Evolutionary conservation across 306 rosid genomes (phyloP).

Genomic region (Begonia peltatifolia): DNA sequence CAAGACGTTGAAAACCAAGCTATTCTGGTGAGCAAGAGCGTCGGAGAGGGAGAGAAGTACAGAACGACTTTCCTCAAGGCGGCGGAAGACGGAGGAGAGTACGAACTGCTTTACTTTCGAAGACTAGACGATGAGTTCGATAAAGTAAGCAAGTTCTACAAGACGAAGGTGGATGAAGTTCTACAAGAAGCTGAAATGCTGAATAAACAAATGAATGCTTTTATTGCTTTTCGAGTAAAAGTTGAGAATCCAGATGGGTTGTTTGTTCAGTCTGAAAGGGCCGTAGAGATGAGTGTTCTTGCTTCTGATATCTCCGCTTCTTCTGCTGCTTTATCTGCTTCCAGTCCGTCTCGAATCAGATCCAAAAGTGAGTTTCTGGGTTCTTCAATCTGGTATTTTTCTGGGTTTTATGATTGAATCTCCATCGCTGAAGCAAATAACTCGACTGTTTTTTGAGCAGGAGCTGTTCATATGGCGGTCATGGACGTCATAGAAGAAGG

Average conservation of each 20-base stretch:
- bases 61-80: constrained; percentile 30
- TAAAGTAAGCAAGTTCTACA: constrained; percentile 41
- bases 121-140: constrained; percentile 62
- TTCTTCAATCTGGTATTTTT: no score
- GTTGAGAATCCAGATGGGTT: background rate
- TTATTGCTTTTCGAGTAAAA: constrained; percentile 22
- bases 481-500: constrained; percentile 31
- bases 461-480: background rate
- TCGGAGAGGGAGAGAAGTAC: constrained; percentile 21
- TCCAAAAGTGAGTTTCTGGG: no score
- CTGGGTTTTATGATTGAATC: no score
- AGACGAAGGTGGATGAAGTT: constrained; percentile 28
- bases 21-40: constrained; percentile 6
- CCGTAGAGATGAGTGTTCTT: no score
- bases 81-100: constrained; percentile 27
- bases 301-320: no score
- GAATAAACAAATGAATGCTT: constrained; percentile 47
- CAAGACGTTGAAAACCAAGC: background rate
- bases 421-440: no score
- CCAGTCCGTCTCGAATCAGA: no score
- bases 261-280: constrained; percentile 11
- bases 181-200: constrained; percentile 50
- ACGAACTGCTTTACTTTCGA: constrained; percentile 33
- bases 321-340: no score
- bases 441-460: no score